phyloP scores from a whole-genome alignment of 129 eudicot species.

The Helichrysum umbraculigerum region DNA sequence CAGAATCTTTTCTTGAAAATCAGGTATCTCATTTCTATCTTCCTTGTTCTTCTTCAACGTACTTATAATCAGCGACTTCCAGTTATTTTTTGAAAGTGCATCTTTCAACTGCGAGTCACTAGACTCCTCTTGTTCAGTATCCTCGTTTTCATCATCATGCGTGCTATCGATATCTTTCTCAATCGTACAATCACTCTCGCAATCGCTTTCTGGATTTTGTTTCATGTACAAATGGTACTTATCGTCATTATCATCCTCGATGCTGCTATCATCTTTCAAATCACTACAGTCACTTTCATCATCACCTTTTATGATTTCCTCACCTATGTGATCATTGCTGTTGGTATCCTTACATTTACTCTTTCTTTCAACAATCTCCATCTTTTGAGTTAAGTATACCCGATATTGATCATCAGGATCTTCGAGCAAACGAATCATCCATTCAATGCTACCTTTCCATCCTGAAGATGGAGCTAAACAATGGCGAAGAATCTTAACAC shows the following conservation, averaged over 20 bases:
- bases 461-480: conserved; percentile 41
- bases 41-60: conserved; percentile 8
- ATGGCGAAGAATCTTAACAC: conserved; percentile 30
- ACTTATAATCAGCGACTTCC: conserved; percentile 18
- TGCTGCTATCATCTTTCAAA: conserved; percentile 9
- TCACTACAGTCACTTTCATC: not conserved
- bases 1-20: conserved; percentile 5
- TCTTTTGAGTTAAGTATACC: conserved; percentile 3
- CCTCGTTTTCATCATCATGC: not conserved
- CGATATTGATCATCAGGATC: conserved; percentile 38
- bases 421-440: conserved; percentile 46
- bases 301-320: not conserved
- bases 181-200: not conserved
- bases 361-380: not conserved
- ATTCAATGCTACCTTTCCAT: conserved; percentile 32
- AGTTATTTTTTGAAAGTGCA: not conserved
- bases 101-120: conserved; percentile 2
- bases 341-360: not conserved
- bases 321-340: not conserved
- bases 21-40: not conserved
- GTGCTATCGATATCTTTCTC: not conserved
- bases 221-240: not conserved
- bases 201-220: not conserved
- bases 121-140: conserved; percentile 3
- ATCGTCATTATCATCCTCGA: not conserved